Conservation (phyloP, 257 asterid genomes). For the Verbascum thapsus region DNA sequence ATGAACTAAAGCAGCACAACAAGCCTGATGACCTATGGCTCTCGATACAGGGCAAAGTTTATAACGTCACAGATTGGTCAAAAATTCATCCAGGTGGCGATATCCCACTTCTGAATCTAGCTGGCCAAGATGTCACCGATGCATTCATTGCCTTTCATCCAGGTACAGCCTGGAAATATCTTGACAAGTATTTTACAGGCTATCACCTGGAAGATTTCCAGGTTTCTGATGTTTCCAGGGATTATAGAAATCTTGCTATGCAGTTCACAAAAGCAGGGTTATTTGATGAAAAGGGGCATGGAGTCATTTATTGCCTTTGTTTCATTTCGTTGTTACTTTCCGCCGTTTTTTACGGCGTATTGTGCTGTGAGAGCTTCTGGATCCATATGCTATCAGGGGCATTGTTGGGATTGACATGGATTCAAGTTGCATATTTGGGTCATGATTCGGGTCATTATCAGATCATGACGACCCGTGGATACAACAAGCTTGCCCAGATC, state of each 20-base stretch:
- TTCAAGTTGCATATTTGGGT: conserved; percentile 52
- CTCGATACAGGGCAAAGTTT: conserved; percentile 30
- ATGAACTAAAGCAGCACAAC: conserved; percentile 31
- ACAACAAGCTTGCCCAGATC: conserved; percentile 39
- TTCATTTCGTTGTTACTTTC: conserved; percentile 31
- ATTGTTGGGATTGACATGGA: conserved; percentile 44
- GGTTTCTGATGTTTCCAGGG: conserved; percentile 47
- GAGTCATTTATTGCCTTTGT: conserved; percentile 32
- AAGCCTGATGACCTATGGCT: conserved; percentile 30
- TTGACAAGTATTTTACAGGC: too few relatives aligned
- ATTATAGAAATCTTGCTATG: conserved; percentile 34
- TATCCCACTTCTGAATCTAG: conserved; percentile 24
- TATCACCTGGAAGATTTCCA: conserved; percentile 36
- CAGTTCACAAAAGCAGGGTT: conserved; percentile 36
- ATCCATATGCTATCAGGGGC: conserved; percentile 39
- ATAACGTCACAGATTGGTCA: conserved; percentile 32
- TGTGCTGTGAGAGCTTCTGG: conserved; percentile 24
- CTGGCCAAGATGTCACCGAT: conserved; percentile 33
- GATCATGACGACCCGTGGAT: conserved; percentile 36
- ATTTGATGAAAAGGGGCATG: conserved; percentile 51
- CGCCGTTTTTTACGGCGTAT: conserved; percentile 36
- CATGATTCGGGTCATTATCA: conserved; percentile 51
- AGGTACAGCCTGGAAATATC: conserved; percentile 41
- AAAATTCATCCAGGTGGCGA: conserved; percentile 37
- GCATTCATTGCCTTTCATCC: conserved; percentile 42